These are phyloP conservation scores for Solanum stenotomum DNA, from an alignment of 257 asterid species.

Conservation along the genomic window DNA sequence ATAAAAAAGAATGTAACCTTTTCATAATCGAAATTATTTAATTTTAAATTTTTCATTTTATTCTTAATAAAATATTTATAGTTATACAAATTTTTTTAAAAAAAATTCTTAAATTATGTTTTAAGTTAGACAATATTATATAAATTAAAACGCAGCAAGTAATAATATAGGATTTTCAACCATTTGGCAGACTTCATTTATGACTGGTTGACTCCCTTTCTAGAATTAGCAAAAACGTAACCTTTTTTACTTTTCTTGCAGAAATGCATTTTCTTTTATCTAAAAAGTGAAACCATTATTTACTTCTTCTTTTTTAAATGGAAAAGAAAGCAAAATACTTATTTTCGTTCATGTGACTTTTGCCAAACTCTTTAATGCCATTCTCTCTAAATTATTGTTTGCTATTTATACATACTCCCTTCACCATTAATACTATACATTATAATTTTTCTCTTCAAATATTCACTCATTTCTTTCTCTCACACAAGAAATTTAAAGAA, in stretches of 20 bases:
- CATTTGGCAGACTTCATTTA: neutral
- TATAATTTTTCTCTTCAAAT: neutral
- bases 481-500: neutral
- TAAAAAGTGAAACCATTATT: too few relatives aligned
- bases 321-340: neutral
- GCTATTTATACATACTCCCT: neutral
- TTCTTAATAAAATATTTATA: too few relatives aligned
- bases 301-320: neutral
- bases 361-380: neutral
- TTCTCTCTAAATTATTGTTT: neutral
- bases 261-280: too few relatives aligned
- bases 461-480: neutral
- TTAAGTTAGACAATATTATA: too few relatives aligned
- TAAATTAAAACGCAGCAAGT: too few relatives aligned
- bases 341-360: neutral
- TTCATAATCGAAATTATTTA: too few relatives aligned
- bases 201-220: neutral
- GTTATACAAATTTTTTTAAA: too few relatives aligned
- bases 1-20: too few relatives aligned
- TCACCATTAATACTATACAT: neutral
- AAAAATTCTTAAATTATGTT: too few relatives aligned
- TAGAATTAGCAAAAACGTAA: neutral
- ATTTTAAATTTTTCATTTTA: too few relatives aligned
- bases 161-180: neutral
- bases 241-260: neutral